Evolutionary conservation across 495 filamentous ascomycete genomes (phyloP).

Genomic region (Aspergillus steynii): DNA sequence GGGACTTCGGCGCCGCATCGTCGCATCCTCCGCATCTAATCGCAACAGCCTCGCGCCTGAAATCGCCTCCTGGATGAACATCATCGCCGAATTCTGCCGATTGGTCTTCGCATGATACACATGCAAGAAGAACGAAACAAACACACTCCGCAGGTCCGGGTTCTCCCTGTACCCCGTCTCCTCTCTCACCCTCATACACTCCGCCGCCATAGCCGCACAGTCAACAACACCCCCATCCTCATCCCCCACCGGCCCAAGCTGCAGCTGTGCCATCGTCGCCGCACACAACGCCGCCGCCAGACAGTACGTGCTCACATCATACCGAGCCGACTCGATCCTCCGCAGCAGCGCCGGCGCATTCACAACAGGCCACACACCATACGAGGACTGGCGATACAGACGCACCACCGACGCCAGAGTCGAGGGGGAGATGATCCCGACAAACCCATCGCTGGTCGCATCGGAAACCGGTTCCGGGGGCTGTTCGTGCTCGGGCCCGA

Average conservation of each 20-base stretch:
- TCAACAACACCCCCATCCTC: conserved; percentile 12
- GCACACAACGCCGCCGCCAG: conserved; percentile 31
- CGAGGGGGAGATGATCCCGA: conserved; percentile 13
- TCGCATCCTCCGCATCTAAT: conserved; percentile 17
- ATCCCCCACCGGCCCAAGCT: conserved; percentile 22
- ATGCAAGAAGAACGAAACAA: conserved; percentile 37
- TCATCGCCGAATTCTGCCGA: conserved; percentile 30
- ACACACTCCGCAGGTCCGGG: conserved; percentile 20
- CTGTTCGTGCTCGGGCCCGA: neutral
- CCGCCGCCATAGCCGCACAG: conserved; percentile 21
- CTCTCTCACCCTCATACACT: conserved; percentile 26
- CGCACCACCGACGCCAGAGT: conserved; percentile 19
- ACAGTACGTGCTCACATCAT: conserved; percentile 16
- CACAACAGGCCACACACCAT: conserved; percentile 35
- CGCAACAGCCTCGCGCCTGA: conserved; percentile 23
- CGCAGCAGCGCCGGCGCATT: conserved; percentile 21
- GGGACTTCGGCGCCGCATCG: neutral
- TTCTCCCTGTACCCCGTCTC: conserved; percentile 14
- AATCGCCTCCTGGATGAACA: conserved; percentile 36
- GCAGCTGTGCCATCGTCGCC: conserved; percentile 36
- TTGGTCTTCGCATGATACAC: conserved; percentile 38
- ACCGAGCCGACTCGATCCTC: conserved; percentile 13
- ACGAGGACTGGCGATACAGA: conserved; percentile 28
- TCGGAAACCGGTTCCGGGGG: neutral
- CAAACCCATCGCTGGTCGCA: neutral